Conservation (phyloP, 257 asterid genomes). For the Primulina eburnea region DNA sequence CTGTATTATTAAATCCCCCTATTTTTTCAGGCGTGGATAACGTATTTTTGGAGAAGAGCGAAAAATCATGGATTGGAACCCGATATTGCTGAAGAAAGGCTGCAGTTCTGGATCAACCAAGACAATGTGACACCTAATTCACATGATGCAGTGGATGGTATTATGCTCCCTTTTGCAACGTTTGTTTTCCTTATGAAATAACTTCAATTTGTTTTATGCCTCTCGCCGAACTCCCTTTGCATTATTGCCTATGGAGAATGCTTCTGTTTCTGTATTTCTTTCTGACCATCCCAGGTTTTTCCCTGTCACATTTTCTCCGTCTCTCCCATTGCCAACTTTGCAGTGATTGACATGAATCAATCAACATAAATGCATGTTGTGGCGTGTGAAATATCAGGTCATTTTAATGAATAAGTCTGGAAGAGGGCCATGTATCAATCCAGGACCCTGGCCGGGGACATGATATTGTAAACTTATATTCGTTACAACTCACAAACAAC, state of each 20-base stretch:
- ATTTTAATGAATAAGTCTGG: too few species aligned
- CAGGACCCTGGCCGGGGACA: too few species aligned
- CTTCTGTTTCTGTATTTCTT: too few species aligned
- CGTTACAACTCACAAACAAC: neutral
- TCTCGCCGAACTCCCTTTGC: neutral
- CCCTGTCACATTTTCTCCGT: neutral
- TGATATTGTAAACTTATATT: too few species aligned
- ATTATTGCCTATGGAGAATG: too few species aligned
- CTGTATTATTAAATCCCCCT: too few species aligned
- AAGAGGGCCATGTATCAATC: too few species aligned
- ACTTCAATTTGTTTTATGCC: neutral
- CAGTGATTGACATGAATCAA: too few species aligned
- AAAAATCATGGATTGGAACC: constrained; percentile 60
- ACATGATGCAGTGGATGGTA: constrained; percentile 85
- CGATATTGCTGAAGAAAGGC: constrained; percentile 79
- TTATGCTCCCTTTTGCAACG: constrained; percentile 1
- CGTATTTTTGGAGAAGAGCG: constrained; percentile 84
- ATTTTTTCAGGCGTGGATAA: constrained; percentile 66
- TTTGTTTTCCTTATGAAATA: too few species aligned
- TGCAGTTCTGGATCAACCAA: constrained; percentile 74
- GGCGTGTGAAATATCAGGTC: too few species aligned
- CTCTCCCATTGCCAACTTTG: neutral
- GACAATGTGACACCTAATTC: constrained; percentile 46
- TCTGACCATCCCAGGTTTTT: neutral
- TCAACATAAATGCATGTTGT: too few species aligned